Evolutionary conservation across 2,329 filamentous ascomycete genomes (phyloP).

Genomic region (Volutella citrinella): DNA sequence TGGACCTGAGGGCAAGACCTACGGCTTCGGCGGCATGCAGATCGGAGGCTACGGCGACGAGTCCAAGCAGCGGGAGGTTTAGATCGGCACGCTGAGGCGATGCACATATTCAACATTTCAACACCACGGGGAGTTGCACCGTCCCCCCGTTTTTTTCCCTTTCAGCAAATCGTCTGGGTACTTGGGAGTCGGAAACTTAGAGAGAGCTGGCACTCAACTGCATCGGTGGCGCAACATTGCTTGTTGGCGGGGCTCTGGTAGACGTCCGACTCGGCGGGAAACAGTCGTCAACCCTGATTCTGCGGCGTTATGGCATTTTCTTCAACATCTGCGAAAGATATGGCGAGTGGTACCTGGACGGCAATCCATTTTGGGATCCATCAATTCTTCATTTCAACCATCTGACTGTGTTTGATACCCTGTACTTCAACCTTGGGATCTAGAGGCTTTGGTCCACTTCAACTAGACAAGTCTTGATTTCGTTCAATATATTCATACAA

Average conservation of each 20-base stretch:
- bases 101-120: not conserved
- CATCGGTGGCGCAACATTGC: constrained; percentile 24
- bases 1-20: constrained; percentile 63
- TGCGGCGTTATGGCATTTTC: constrained; percentile 16
- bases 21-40: constrained; percentile 47
- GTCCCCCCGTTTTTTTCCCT: constrained; percentile 8
- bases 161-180: too few relatives aligned
- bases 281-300: constrained; percentile 33
- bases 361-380: constrained; percentile 5
- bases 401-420: constrained; percentile 30
- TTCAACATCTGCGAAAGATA: constrained; percentile 17
- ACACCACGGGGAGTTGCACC: constrained; percentile 20
- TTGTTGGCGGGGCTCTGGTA: too few relatives aligned
- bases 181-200: constrained; percentile 13
- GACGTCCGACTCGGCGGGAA: too few relatives aligned
- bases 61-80: constrained; percentile 35
- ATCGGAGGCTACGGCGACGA: constrained; percentile 59
- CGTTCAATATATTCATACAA: too few relatives aligned
- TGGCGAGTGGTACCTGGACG: not conserved
- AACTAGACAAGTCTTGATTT: constrained; percentile 27
- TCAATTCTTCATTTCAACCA: constrained; percentile 9
- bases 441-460: constrained; percentile 23
- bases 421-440: constrained; percentile 32
- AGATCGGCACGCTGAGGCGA: constrained; percentile 1
- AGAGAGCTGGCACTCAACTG: constrained; percentile 29